Percentiles rank a stretch among this genome's conserved stretches.
Conservation (phyloP, 148 eudicot genomes). For the Arctostaphylos glauca region DNA sequence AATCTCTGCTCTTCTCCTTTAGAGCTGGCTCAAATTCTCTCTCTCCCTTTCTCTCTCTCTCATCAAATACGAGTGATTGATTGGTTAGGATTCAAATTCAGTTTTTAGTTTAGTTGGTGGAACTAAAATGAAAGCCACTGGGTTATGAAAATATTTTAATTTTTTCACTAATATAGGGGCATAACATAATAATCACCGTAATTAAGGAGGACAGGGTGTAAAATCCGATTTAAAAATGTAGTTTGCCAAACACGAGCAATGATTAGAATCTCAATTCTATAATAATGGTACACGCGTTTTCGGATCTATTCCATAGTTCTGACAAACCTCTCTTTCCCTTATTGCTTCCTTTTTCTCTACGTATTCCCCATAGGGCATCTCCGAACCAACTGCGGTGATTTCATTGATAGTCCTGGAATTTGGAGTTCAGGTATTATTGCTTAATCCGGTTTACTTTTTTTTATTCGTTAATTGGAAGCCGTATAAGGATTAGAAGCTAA, state of each 20-base stretch:
- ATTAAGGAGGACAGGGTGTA: background rate
- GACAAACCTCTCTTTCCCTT: background rate
- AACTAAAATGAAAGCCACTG: conserved; percentile 8
- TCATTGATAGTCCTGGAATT: no score
- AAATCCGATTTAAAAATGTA: background rate
- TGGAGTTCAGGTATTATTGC: no score
- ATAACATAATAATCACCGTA: no score
- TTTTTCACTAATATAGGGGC: no score
- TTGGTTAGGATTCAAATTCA: conserved; percentile 7
- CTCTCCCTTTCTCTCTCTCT: conserved; percentile 3
- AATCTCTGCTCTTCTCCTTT: conserved; percentile 21
- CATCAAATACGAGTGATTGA: background rate
- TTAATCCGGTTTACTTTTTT: no score
- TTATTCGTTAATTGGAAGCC: no score
- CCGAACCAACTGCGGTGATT: no score
- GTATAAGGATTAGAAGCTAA: no score
- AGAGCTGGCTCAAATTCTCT: background rate
- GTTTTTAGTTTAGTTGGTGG: conserved; percentile 21
- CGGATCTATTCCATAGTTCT: background rate
- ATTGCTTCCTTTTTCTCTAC: background rate
- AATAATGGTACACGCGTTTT: conserved; percentile 5
- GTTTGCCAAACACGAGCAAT: background rate
- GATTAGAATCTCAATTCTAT: background rate
- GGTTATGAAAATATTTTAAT: no score
- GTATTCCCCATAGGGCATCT: background rate